phyloP scores from a whole-genome alignment of 2,329 filamentous ascomycete species.

The Phaeosphaeriaceae sp. region DNA sequence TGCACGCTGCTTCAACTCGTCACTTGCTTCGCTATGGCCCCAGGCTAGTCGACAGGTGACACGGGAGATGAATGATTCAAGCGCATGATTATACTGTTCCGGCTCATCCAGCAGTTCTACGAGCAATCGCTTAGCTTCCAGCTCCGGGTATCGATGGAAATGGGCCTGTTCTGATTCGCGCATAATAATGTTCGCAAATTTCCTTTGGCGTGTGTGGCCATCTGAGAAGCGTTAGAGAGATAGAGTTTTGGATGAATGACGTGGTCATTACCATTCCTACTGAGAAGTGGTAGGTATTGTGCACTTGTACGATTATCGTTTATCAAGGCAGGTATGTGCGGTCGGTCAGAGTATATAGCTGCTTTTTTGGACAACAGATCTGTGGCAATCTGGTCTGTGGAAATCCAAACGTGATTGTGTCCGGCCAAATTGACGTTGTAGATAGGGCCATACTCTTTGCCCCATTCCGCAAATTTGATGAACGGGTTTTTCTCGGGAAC shows the following conservation, averaged over 20 bases:
- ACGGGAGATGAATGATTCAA: slow-evolving; percentile 55
- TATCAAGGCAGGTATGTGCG: slow-evolving; percentile 53
- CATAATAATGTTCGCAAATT: slow-evolving; percentile 56
- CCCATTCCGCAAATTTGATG: slow-evolving; percentile 56
- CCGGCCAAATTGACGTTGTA: slow-evolving; percentile 55
- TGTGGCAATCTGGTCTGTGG: slow-evolving; percentile 50
- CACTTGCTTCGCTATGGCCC: slow-evolving; percentile 53
- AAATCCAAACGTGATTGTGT: slow-evolving; percentile 55
- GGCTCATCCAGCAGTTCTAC: slow-evolving; percentile 53
- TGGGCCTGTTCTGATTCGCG: slow-evolving; percentile 48
- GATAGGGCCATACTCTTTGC: slow-evolving; percentile 53
- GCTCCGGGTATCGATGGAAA: slow-evolving; percentile 53
- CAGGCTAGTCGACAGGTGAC: slow-evolving; percentile 57
- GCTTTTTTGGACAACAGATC: slow-evolving; percentile 54
- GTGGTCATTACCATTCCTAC: slow-evolving; percentile 48
- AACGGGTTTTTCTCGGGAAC: slow-evolving; percentile 53
- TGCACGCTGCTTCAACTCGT: slow-evolving; percentile 56
- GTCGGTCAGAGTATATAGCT: slow-evolving; percentile 55
- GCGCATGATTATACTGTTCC: slow-evolving; percentile 50
- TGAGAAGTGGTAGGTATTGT: slow-evolving; percentile 54
- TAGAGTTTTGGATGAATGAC: background rate
- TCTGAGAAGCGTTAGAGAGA: slow-evolving; percentile 35
- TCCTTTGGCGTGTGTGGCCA: slow-evolving; percentile 52
- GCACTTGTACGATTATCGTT: slow-evolving; percentile 53
- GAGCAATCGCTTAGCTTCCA: slow-evolving; percentile 55